Evolutionary conservation across 75 land plant species (phyloP).

Genomic region (Selaginella tamariscina): DNA sequence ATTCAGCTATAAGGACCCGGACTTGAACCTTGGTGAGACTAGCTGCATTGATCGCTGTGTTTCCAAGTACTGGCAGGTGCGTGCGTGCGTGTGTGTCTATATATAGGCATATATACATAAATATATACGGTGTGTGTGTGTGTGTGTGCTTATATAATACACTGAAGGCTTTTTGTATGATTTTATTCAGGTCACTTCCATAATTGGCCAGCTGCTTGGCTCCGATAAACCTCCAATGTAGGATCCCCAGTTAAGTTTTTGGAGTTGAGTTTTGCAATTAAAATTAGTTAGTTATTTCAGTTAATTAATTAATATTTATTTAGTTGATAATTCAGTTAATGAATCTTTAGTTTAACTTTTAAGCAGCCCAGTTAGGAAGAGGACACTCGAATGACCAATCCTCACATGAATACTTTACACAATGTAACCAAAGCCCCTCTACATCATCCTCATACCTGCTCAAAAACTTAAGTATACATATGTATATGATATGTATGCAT

Average conservation of each 20-base stretch:
- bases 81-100: too few relatives aligned
- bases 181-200: slow-evolving; percentile 19
- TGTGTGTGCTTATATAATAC: too few relatives aligned
- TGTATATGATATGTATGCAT: not conserved
- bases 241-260: too few relatives aligned
- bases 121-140: too few relatives aligned
- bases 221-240: slow-evolving; percentile 14
- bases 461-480: not conserved
- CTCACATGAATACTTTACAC: slow-evolving; percentile 55
- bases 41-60: slow-evolving; percentile 98
- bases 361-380: slow-evolving; percentile 59
- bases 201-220: slow-evolving; percentile 18
- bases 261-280: too few relatives aligned
- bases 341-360: too few relatives aligned
- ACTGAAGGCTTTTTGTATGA: too few relatives aligned
- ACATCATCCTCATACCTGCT: slow-evolving; percentile 67
- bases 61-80: slow-evolving; percentile 93
- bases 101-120: too few relatives aligned
- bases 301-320: too few relatives aligned
- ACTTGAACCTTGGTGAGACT: slow-evolving; percentile 84
- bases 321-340: too few relatives aligned
- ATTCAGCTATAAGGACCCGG: slow-evolving; percentile 82
- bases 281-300: too few relatives aligned
- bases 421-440: slow-evolving; percentile 76
- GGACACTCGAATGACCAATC: slow-evolving; percentile 78